A percentile compares a stretch with the other conserved stretches of the same genome.
Conservation (phyloP, 164 flowering plant species). For the Brasenia schreberi region DNA sequence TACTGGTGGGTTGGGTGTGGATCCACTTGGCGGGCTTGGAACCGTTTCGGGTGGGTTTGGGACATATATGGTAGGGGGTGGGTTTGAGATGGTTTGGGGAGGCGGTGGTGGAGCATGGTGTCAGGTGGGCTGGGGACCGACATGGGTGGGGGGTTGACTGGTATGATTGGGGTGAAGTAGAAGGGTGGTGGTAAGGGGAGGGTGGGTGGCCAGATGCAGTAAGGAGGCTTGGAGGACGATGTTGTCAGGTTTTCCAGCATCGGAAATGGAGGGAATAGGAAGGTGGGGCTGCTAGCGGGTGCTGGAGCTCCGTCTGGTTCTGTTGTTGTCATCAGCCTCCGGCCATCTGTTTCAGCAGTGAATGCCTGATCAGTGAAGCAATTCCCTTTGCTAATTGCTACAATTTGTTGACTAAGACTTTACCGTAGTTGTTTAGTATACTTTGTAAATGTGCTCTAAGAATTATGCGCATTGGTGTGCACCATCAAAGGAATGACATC, state of each 20-base stretch:
- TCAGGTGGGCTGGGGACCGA: not conserved
- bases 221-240: constrained; percentile 23
- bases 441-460: no score
- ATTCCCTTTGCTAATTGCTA: not conserved
- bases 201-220: constrained; percentile 40
- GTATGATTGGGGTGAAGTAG: constrained; percentile 13
- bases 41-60: constrained; percentile 9
- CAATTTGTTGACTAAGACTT: not conserved
- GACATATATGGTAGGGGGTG: no score
- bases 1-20: constrained; percentile 10
- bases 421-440: not conserved
- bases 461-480: no score
- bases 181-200: constrained; percentile 15
- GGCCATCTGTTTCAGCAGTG: not conserved
- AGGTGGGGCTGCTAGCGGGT: not conserved
- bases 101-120: not conserved
- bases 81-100: no score
- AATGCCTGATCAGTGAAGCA: not conserved
- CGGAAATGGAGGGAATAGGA: not conserved
- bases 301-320: not conserved
- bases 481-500: no score
- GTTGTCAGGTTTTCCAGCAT: not conserved
- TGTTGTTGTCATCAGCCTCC: not conserved
- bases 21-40: constrained; percentile 15
- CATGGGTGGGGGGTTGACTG: not conserved